Conservation (phyloP, 352 stramenopile species). For the Phytophthora niederhauseri region DNA sequence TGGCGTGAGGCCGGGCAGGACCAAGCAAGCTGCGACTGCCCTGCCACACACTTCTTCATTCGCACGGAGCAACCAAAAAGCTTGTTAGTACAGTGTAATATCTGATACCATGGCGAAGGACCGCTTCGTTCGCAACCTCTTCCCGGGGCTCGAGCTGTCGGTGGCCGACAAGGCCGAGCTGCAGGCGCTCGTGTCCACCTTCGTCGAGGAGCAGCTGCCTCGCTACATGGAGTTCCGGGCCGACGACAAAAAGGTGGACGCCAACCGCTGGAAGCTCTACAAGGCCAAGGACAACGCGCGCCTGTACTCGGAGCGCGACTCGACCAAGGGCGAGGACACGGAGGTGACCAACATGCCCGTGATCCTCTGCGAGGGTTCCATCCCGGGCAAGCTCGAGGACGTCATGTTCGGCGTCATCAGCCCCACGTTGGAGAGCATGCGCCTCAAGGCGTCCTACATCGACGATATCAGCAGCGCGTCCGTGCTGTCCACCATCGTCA, state of each 20-base stretch:
- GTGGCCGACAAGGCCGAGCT: slow-evolving; percentile 35
- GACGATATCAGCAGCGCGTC: slow-evolving; percentile 37
- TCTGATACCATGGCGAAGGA: slow-evolving; percentile 31
- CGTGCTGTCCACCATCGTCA: slow-evolving; percentile 31
- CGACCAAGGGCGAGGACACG: slow-evolving; percentile 11
- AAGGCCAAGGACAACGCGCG: slow-evolving; percentile 38
- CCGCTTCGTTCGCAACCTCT: slow-evolving; percentile 35
- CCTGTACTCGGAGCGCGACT: slow-evolving; percentile 34
- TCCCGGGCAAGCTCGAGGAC: slow-evolving; percentile 44
- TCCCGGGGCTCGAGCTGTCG: slow-evolving; percentile 31
- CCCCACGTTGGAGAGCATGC: slow-evolving; percentile 39
- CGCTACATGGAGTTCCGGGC: slow-evolving; percentile 42
- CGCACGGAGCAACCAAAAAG: background rate
- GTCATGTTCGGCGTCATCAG: slow-evolving; percentile 49
- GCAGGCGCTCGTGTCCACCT: slow-evolving; percentile 31
- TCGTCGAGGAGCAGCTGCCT: slow-evolving; percentile 39
- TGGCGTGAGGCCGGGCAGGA: background rate
- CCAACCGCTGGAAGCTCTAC: slow-evolving; percentile 41
- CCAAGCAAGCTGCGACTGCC: background rate
- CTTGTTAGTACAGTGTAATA: background rate
- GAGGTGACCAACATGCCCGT: slow-evolving; percentile 26
- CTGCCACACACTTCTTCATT: slow-evolving; percentile 26
- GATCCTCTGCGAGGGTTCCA: slow-evolving; percentile 35
- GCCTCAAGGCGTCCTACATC: slow-evolving; percentile 44
- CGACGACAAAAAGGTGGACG: slow-evolving; percentile 35